These are phyloP conservation scores for Trichosporon sp. DNA, from an alignment of 1,284 basidiomycete genomes.

Conservation along the genomic window DNA sequence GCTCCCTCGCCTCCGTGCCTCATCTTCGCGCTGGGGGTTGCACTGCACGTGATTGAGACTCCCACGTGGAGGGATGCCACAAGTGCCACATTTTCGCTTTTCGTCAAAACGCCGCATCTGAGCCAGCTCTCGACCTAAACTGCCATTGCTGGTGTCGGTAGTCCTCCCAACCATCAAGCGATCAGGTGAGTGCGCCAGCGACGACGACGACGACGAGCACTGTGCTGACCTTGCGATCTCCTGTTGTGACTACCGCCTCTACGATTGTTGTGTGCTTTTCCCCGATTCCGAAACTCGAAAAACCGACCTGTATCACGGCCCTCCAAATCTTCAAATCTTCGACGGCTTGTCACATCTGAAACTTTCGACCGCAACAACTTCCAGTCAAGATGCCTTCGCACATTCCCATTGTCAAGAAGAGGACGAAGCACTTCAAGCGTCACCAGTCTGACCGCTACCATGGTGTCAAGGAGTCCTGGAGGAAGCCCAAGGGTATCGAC, in stretches of 20 bases:
- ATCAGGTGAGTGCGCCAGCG: conserved; percentile 18
- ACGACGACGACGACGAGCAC: conserved; percentile 18
- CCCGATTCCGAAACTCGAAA: conserved; percentile 1
- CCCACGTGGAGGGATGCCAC: neutral
- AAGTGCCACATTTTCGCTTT: conserved; percentile 9
- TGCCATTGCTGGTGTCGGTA: conserved; percentile 13
- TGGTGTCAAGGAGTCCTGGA: conserved; percentile 93
- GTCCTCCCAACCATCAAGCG: conserved; percentile 19
- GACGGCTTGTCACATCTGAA: neutral
- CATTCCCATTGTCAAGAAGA: conserved; percentile 93
- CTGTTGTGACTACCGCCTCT: neutral
- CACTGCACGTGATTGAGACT: neutral
- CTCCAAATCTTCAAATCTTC: conserved; percentile 17
- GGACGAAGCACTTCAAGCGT: conserved; percentile 94
- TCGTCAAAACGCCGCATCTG: conserved; percentile 14
- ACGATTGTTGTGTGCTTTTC: conserved; percentile 3
- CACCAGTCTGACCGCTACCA: conserved; percentile 97
- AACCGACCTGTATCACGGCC: conserved; percentile 12
- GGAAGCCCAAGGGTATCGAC: conserved; percentile 96
- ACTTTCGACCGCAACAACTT: conserved; percentile 7
- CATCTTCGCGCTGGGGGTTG: neutral
- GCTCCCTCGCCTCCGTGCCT: neutral
- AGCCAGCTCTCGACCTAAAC: conserved; percentile 8
- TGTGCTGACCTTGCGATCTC: conserved; percentile 25
- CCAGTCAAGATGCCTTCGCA: conserved; percentile 70